Base-by-base conservation (phyloP, 768 basidiomycete species). In the Chalciporus chontae region DNA sequence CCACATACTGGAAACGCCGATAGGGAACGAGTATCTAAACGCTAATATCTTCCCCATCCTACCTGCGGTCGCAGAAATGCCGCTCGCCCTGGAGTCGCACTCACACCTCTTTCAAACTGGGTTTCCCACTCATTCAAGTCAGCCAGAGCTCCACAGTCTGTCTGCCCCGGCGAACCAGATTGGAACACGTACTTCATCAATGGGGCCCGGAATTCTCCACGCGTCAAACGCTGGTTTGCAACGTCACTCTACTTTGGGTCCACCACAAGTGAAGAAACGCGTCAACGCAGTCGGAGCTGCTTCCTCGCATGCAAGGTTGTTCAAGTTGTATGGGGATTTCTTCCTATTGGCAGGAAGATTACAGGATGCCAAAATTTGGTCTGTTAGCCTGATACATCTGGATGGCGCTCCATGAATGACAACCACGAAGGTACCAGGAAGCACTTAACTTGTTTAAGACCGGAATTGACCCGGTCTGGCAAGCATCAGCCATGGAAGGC, bases 281-380 rank as follows among this genome's bases (percentile, higher is more conserved):
- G 60, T 79, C 53, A 81, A 81, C 57, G 72, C 77, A 39, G 74
- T 84, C 57, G 81, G 85, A 15, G 78, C 80, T 2, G 80, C 84
- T 13, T 87, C 88, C 8, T 87, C 90, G 3, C 88, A 88, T 68
- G 95, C 87, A 21, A 75, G 95, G 48, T 75, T 95, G 32, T 88
- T 83, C 68, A 97, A 95, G 69, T 77, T 94, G 21, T 76, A 91
- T 13, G 95, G 84, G 1, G 93, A 97, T 66, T 78, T 96, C 57
- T 94, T 87, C 69, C 71, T 97, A 15, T 72, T 98, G 21, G 79
- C 91, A 7, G 95, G 96, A n/a, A 76, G 90, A 54, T 79, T 82
- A 32, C 81, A 83, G 43, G 94, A 98, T 61, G 87, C 95, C 1
- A 70, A 76, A 36, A 75, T 87, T 45, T 92, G 92, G 90, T 94